Evolutionary conservation across 192 early-diverging fungal genomes (phyloP), one percentile per base, ranked within the genome.

Genomic region (Chytriomyces sp.): DNA sequence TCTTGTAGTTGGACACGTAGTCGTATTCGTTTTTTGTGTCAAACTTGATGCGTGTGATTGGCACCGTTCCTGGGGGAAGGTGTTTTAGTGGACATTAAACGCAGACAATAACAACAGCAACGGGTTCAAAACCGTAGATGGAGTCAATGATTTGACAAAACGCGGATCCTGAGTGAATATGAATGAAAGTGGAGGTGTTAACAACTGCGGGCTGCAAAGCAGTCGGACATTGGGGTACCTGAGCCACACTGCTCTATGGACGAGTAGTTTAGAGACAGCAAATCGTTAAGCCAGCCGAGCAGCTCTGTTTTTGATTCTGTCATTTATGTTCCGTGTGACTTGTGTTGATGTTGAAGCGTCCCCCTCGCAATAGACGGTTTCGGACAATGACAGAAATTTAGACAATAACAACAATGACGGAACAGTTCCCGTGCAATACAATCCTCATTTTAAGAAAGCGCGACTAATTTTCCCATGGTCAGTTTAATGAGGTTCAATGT

Each of bases 171-270:
- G 78, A 35, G 65, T 57, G 11, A 0, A 74, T 5, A 50, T 50
- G 64, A 35, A 50, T 53, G 24, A 53, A 44, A 43, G 10, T 6
- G 7, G 20, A 5, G 13, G 18, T 2, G 9, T 24, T n/a, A 20
- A 65, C 13, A 61, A 63, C 11, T 74, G 2, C 13, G 0, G 45
- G 6, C 63, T 13, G n/a, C 35, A 35, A 1, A 35, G 35, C 3
- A 35, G 35, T 3, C 3, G 35, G 35, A 35, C 35, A 35, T 2
- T 2, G 4, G 4, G 4, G 35, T 73, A 79, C 80, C 94, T 79
- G 91, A 91, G 45, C 95, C 95, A n/a, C 91, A 91, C 71, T 96
- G 95, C 84, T 97, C 95, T 10, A 97, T 88, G 67, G 91, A 91
- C 62, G 91, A 93, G 81, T 93, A 94, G 81, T 91, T 94, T 70